These are phyloP conservation scores for Dendrostoma leiphaemia DNA, from an alignment of 2,329 filamentous ascomycete species.

Conservation along the genomic window DNA sequence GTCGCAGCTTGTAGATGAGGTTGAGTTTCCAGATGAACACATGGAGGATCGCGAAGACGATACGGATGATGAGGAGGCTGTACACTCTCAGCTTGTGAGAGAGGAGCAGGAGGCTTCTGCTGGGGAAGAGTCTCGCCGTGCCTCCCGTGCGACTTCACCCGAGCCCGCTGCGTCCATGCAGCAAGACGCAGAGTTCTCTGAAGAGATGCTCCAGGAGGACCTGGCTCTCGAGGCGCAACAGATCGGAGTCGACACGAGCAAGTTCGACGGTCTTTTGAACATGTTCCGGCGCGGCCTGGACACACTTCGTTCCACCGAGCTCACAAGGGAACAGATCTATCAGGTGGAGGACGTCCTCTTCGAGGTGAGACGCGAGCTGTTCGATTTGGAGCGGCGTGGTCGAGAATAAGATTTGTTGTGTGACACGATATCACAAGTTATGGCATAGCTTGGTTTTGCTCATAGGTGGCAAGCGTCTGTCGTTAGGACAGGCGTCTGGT, in stretches of 20 bases:
- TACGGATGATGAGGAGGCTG: constrained; percentile 14
- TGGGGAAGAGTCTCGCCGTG: neutral
- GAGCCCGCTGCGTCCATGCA: neutral
- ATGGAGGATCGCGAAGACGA: neutral
- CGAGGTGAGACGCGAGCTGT: constrained; percentile 72
- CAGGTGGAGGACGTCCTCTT: constrained; percentile 77
- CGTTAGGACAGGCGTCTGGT: too few relatives aligned
- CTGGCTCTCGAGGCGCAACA: neutral
- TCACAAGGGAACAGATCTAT: constrained; percentile 65
- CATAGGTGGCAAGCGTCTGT: too few relatives aligned
- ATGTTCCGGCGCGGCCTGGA: constrained; percentile 56
- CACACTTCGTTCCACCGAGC: constrained; percentile 55
- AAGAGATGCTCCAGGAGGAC: neutral
- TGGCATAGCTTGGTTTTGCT: too few relatives aligned
- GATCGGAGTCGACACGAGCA: constrained; percentile 23
- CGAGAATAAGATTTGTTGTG: constrained; percentile 27
- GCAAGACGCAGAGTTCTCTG: neutral
- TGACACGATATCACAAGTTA: neutral
- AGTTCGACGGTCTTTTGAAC: constrained; percentile 48
- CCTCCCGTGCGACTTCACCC: neutral
- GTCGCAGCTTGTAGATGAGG: neutral
- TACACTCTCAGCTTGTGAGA: constrained; percentile 17
- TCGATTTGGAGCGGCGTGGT: constrained; percentile 64
- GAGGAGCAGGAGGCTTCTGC: constrained; percentile 12
- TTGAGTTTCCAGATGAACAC: neutral